Base-by-base conservation (phyloP, 257 asterid species). In the Linderniella brevidens region DNA sequence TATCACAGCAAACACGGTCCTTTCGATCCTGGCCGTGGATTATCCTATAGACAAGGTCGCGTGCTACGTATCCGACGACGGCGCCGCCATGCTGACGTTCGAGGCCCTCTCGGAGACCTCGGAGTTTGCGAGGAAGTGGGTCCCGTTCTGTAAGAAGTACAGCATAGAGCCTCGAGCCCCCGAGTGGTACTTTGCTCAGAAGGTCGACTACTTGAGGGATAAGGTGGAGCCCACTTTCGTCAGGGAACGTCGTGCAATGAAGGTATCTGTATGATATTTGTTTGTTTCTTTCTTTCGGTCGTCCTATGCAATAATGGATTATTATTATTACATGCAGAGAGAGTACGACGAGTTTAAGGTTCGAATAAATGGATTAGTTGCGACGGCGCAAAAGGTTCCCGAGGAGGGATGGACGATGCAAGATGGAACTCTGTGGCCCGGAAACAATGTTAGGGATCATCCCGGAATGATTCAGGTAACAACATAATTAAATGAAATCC, bases 341-440 rank as follows among this genome's bases (percentile, higher is more conserved):
- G 94, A 79, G 37, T 86, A 86, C 51, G 97, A 82, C 64, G 94
- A 86, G 73, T 86, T 86, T 54, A 86, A 79, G 69, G 69, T 86
- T 48, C 68, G 93, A 55, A 75, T 86, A 58, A 86, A 86, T 57
- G 93, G 82, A 38, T 65, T 86, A 49, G 97, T 82, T 73, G 68
- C 97, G 54, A 77, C 64, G 73, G 87, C 97, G 14, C 83, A 69
- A 60, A 86, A 86, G 80, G 97, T 82, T 64, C 97, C 97, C 0
- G 97, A 86, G 56, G 97, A 86, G 16, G 97, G 97, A 55, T 86
- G 97, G 97, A 86, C 97, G 25, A 86, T 86, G 97, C 97, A 86
- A 72, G 97, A 86, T 36, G 94, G 97, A 19, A 86, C 97, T 55
- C 93, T 80, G 11, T 86, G 97, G 97, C 97, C 97, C 0, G 97